phyloP scores from a whole-genome alignment of 495 filamentous ascomycete species.

The Thozetella sp. region DNA sequence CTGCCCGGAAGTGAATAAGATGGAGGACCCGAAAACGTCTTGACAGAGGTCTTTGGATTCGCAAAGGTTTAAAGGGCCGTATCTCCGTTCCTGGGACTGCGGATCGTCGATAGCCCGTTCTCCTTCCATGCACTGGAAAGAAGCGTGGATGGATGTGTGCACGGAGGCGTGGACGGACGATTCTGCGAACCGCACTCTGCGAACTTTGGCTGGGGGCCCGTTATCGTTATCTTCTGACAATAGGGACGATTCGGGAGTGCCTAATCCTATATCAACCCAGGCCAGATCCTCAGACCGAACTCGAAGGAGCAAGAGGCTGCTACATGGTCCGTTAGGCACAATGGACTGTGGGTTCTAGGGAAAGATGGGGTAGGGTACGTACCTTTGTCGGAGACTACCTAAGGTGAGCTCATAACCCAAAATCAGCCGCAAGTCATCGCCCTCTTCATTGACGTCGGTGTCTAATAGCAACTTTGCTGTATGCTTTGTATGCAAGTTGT shows the following conservation, averaged over 20 bases:
- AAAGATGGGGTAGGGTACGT: background rate
- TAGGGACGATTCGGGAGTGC: too few relatives aligned
- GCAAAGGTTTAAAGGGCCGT: too few relatives aligned
- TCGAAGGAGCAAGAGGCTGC: too few relatives aligned
- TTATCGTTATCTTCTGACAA: background rate
- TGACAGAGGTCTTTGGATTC: conserved; percentile 1
- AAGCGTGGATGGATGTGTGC: too few relatives aligned
- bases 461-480: conserved; percentile 1
- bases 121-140: background rate
- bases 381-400: background rate
- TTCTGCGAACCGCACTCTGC: conserved; percentile 3
- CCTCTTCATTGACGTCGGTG: background rate
- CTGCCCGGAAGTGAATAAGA: background rate
- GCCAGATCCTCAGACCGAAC: too few relatives aligned
- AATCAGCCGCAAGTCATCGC: background rate
- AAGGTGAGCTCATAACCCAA: background rate
- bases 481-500: background rate
- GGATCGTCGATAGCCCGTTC: too few relatives aligned
- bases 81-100: too few relatives aligned
- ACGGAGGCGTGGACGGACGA: background rate
- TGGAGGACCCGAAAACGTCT: conserved; percentile 1
- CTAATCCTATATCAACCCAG: too few relatives aligned
- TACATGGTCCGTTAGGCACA: too few relatives aligned
- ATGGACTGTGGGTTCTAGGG: too few relatives aligned
- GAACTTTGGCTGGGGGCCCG: background rate